Evolutionary conservation across 805 yeast species (phyloP), one percentile per base, ranked within the genome.

Genomic region (Ascoidea tarda): DNA sequence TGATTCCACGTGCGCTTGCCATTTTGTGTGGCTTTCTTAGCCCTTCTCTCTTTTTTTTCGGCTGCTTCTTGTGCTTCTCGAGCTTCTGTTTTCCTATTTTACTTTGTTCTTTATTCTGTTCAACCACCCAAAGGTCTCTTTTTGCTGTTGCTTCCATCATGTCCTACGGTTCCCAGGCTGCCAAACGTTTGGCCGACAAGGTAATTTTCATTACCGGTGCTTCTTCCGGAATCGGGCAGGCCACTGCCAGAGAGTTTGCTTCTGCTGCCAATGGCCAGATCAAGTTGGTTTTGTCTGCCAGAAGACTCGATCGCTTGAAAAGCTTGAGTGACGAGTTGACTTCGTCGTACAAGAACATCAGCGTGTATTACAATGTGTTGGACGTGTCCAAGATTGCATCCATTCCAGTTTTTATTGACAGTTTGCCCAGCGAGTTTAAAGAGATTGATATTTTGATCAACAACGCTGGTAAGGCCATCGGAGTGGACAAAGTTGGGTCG

Each of bases 131-230:
- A 21, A 3, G 3, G 28, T 21, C 28, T 21, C 28, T 21, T 21
- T 38, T 38, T 38, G 44, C 44, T 38, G 44, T 14, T 38, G 44
- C 4, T 14, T 38, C 44, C 72, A 51, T 69, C 78, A 80, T 80
- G 85, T 82, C 88, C 6, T 79, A 74, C 69, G 91, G 90, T 57
- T 58, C 74, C 51, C 77, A 73, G 63, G 93, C 96, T 51, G 87
- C 90, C 47, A 82, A 82, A 64, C 78, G 96, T 65, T 73, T 91
- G 42, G 80, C 84, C 28, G 84, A 84, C 50, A 90, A 91, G 64
- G 79, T 82, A 16, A 75, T 87, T 38, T 76, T 91, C 47, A 84
- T 91, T 61, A 87, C 98, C n/a, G 98, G 98, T 57, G 98, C 98
- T 6, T 87, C 96, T 32, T 81, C 96, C 14, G 98, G 98, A 53